Evolutionary conservation across 2,329 filamentous ascomycete species (phyloP).

Genomic region (Neonectria hederae): DNA sequence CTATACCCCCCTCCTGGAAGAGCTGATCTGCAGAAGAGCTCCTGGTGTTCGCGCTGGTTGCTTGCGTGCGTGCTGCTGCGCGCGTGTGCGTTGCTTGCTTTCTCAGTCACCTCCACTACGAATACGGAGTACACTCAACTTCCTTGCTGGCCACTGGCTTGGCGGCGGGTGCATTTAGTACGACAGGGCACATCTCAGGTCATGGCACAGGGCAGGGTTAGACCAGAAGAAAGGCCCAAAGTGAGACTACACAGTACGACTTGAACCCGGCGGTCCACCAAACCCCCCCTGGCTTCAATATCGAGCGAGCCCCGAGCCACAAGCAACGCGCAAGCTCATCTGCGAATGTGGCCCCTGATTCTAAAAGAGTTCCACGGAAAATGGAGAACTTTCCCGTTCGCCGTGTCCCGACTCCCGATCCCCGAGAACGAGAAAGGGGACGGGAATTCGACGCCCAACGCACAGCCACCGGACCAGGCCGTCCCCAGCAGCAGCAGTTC

Average conservation of each 20-base stretch:
- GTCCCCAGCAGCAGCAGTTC: neutral
- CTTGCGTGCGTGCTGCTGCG: conserved; percentile 6
- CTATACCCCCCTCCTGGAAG: conserved; percentile 23
- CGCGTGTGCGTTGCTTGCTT: conserved; percentile 27
- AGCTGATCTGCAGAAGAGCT: conserved; percentile 40
- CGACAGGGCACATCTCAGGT: neutral
- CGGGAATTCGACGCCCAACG: conserved; percentile 10
- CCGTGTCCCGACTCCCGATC: neutral
- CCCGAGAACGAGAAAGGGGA: neutral
- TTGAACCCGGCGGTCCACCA: conserved; percentile 8
- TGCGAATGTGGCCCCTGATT: conserved; percentile 19
- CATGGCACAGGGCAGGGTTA: neutral
- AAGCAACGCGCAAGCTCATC: conserved; percentile 30
- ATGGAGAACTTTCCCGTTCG: neutral
- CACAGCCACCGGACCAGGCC: conserved; percentile 13
- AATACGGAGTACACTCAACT: neutral
- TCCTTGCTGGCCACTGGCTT: neutral
- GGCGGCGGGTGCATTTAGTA: neutral
- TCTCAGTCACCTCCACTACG: conserved; percentile 26
- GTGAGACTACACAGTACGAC: conserved; percentile 12
- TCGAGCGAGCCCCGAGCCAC: conserved; percentile 26
- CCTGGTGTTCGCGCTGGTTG: conserved; percentile 15
- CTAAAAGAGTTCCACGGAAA: neutral
- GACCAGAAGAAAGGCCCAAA: conserved; percentile 1
- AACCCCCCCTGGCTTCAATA: conserved; percentile 24